Conservation (phyloP, 2,329 filamentous ascomycete genomes). For the Sporothrix pallida region DNA sequence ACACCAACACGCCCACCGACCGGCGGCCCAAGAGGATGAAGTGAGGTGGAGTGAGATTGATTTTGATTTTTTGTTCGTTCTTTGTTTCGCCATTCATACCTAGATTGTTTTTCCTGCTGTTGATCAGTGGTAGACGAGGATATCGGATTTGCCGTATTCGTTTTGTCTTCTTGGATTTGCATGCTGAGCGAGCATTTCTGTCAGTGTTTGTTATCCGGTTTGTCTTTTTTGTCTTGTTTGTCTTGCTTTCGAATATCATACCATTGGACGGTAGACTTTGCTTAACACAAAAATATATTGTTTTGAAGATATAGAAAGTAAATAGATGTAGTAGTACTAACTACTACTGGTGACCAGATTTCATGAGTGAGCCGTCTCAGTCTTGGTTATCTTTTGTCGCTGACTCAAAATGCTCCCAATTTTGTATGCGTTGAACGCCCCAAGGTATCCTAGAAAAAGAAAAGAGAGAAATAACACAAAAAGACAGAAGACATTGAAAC, state of each 20-base stretch:
- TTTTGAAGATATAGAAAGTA: not conserved
- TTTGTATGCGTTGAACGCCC: not conserved
- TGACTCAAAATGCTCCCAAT: constrained; percentile 12
- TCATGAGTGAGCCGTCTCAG: not conserved
- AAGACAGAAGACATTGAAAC: not conserved
- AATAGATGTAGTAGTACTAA: not conserved
- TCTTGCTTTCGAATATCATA: not conserved
- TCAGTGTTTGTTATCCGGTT: not conserved
- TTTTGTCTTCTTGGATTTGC: constrained; percentile 1
- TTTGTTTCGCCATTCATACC: not conserved
- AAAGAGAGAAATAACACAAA: not conserved
- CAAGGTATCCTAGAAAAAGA: constrained; percentile 2
- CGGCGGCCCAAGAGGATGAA: constrained; percentile 30
- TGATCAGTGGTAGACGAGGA: not conserved
- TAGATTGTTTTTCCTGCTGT: not conserved
- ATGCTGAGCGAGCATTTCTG: constrained; percentile 13
- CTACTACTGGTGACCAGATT: too few relatives aligned
- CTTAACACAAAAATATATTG: not conserved
- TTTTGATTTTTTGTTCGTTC: not conserved
- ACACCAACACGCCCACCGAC: constrained; percentile 21
- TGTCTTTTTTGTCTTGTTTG: not conserved
- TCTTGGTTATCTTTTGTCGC: not conserved
- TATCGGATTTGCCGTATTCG: not conserved
- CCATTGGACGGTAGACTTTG: not conserved
- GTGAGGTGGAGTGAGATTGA: not conserved